phyloP scores from a whole-genome alignment of 768 basidiomycete genomes.

The Russula foetens region DNA sequence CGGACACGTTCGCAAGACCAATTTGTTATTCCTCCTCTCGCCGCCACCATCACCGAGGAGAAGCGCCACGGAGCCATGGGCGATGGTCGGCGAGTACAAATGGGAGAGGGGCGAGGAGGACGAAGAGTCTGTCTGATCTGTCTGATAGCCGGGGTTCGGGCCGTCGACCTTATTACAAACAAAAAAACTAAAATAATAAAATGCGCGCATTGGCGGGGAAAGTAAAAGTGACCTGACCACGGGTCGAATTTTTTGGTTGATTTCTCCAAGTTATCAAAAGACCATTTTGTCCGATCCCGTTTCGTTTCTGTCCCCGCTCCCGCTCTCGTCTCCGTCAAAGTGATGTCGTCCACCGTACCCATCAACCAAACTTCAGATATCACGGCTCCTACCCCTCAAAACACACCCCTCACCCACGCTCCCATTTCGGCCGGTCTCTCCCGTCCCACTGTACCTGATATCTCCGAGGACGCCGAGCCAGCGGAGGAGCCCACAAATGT shows the following conservation, averaged over 20 bases:
- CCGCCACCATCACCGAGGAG: background rate
- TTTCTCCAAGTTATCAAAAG: too few species aligned
- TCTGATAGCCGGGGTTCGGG: too few species aligned
- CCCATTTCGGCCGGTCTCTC: constrained; percentile 76
- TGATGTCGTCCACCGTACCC: constrained; percentile 64
- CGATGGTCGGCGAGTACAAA: too few species aligned
- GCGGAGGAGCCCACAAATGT: constrained; percentile 52
- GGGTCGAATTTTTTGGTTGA: too few species aligned
- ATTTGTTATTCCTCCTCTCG: constrained; percentile 41
- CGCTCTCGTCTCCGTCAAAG: background rate
- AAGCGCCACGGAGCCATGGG: too few species aligned
- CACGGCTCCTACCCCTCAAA: constrained; percentile 90
- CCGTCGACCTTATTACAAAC: too few species aligned
- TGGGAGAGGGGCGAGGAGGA: too few species aligned
- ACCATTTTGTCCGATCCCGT: too few species aligned
- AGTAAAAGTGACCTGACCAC: too few species aligned
- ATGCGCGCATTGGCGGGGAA: too few species aligned
- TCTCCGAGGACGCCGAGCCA: constrained; percentile 71
- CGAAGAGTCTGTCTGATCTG: too few species aligned
- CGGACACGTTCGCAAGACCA: constrained; percentile 60
- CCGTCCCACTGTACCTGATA: constrained; percentile 83
- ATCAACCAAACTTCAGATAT: constrained; percentile 45
- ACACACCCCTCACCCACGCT: constrained; percentile 79
- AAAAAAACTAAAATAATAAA: background rate
- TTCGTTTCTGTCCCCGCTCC: too few species aligned